phyloP scores from a whole-genome alignment of 768 basidiomycete species.

The Nidula microcarpa region DNA sequence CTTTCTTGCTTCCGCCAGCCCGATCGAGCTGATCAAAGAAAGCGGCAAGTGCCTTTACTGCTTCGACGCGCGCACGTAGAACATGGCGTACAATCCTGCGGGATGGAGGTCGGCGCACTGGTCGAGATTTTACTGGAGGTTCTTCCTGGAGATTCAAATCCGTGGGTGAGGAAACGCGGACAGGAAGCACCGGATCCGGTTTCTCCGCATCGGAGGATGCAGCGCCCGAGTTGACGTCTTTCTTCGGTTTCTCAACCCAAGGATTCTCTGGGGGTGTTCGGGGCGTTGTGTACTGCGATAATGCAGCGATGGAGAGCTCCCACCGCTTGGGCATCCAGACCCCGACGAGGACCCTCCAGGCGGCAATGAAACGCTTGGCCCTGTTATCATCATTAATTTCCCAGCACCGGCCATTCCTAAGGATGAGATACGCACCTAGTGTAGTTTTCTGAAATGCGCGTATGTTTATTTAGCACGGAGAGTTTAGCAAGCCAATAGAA shows the following conservation, averaged over 20 bases:
- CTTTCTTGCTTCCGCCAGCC: slow-evolving; percentile 31
- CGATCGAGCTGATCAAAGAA: slow-evolving; percentile 67
- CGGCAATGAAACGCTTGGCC: slow-evolving; percentile 80
- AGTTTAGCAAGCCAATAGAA: neutral
- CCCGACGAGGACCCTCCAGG: slow-evolving; percentile 97
- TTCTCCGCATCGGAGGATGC: slow-evolving; percentile 10
- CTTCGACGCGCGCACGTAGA: slow-evolving; percentile 80
- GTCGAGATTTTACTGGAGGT: slow-evolving; percentile 34
- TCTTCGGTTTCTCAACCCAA: slow-evolving; percentile 58
- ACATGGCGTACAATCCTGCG: slow-evolving; percentile 88
- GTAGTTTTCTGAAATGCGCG: slow-evolving; percentile 57
- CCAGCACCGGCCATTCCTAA: neutral
- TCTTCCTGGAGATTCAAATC: slow-evolving; percentile 28
- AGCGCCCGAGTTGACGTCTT: slow-evolving; percentile 11
- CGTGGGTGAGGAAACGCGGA: slow-evolving; percentile 12
- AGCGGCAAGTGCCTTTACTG: slow-evolving; percentile 67
- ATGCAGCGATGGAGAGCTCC: slow-evolving; percentile 75
- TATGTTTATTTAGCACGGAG: slow-evolving; percentile 2
- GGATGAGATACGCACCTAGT: slow-evolving; percentile 52
- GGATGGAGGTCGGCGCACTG: slow-evolving; percentile 59
- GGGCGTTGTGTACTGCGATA: slow-evolving; percentile 72
- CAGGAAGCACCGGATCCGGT: slow-evolving; percentile 6
- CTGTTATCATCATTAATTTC: slow-evolving; percentile 33
- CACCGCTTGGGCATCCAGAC: slow-evolving; percentile 86
- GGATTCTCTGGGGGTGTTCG: slow-evolving; percentile 62